Evolutionary conservation across 2,329 filamentous ascomycete species (phyloP).

Genomic region (Phialophora verrucosa): DNA sequence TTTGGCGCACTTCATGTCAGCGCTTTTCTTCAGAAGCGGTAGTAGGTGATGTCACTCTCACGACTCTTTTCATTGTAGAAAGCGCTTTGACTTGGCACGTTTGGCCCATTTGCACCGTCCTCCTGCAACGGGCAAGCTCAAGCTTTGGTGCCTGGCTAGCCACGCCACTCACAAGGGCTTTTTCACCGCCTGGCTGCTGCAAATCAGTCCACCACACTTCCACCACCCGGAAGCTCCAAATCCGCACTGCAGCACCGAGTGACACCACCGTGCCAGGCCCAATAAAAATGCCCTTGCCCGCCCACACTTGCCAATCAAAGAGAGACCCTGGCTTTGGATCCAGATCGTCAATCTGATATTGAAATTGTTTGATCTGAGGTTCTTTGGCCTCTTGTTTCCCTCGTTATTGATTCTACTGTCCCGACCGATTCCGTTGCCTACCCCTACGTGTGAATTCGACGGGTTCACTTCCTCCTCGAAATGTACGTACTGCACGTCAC

Average conservation of each 20-base stretch:
- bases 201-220: conserved; percentile 28
- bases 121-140: not conserved
- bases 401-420: not conserved
- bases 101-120: not conserved
- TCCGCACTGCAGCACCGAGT: conserved; percentile 29
- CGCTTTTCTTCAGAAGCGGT: not conserved
- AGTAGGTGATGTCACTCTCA: not conserved
- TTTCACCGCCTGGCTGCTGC: conserved; percentile 9
- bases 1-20: not conserved
- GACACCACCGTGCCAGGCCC: conserved; percentile 31
- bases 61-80: too few species aligned
- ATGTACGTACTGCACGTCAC: conserved; percentile 21
- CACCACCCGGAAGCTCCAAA: conserved; percentile 20
- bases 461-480: conserved; percentile 10
- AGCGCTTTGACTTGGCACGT: not conserved
- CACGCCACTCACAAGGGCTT: conserved; percentile 5
- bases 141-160: conserved; percentile 5
- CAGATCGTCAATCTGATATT: conserved; percentile 12
- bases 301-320: conserved; percentile 24
- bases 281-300: conserved; percentile 28
- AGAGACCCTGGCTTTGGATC: conserved; percentile 12
- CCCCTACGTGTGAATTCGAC: not conserved
- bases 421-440: not conserved
- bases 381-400: not conserved
- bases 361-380: conserved; percentile 16